Conservation (phyloP, 352 stramenopile genomes). For the Thraustochytrium sp. region DNA sequence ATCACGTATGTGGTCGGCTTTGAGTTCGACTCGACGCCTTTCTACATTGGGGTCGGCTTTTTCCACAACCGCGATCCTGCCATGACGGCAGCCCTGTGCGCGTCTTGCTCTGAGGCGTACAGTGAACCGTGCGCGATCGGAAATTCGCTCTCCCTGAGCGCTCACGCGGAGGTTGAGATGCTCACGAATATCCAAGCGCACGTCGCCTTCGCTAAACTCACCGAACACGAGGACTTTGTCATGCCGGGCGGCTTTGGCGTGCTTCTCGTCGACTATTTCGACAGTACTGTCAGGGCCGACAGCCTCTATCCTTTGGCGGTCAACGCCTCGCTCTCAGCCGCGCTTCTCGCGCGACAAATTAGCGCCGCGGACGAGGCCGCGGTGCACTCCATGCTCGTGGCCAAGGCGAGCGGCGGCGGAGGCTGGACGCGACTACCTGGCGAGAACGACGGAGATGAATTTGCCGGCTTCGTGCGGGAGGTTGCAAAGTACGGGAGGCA, state of each 20-base stretch:
- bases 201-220: not conserved
- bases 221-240: not conserved
- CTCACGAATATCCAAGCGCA: not conserved
- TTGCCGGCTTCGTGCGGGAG: not conserved
- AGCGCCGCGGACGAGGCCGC: not conserved
- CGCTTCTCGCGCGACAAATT: not conserved
- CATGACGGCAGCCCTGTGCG: not conserved
- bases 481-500: not conserved
- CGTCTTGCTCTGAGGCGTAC: not conserved
- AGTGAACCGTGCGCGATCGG: not conserved
- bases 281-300: not conserved
- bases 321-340: not conserved
- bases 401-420: not conserved
- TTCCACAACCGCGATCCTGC: not conserved
- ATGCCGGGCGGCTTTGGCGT: not conserved
- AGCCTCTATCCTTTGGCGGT: not conserved
- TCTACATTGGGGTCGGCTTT: not conserved
- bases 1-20: not conserved
- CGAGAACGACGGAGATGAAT: not conserved
- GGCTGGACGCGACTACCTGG: not conserved
- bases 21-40: not conserved
- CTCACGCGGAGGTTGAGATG: not conserved
- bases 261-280: not conserved
- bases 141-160: not conserved
- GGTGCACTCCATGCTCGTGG: not conserved